Base-by-base conservation (phyloP, 306 rosid genomes). In the Cucurbita maxima region DNA sequence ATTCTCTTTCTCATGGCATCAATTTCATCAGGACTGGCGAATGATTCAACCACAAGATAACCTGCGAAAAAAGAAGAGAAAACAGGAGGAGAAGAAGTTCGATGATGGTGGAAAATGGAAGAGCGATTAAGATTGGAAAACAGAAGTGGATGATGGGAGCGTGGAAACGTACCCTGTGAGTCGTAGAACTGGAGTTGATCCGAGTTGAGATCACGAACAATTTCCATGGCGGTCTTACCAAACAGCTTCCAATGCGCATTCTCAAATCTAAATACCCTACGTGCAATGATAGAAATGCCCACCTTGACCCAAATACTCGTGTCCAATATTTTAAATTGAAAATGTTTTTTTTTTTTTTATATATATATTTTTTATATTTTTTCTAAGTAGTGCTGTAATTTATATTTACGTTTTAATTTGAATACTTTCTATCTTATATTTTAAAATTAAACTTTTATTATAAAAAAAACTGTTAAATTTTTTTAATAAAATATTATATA, bases 31-130 rank as follows among this genome's bases (percentile, higher is more conserved):
- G 58, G 53, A 74, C 70, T 82, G 25, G 95, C 82, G 67, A 94
- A 94, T 19, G 91, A 91, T 71, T 94, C 92, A 59, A 94, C 51
- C 11, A 94, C 97, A 10, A 94, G 69, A 81, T 77, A 94, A 78
- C 99, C 99, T 94, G 72, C 10, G 20, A 18, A 54, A 20, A 58
- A 10, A 51, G 36, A 3, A 4, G 10, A 6, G 15, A 62, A 40
- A 63, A 37, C 7, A 16, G 70, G 15, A 62, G 30, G 70, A 61
- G 20, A 61, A 63, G 71, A 63, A 63, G 3, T 63, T 40, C 11
- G 70, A 1, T 40, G 8, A 41, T 18, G 4, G 15, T 8, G n/a
- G 37, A 38, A 40, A 34, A 7, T 60, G 11, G 50, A 41, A 43
- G 36, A 10, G 34, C 1, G 52, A 41, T 10, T 30, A 30, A 30